Conservation (phyloP, 73 alveolate species). For the Durusdinium trenchii region DNA sequence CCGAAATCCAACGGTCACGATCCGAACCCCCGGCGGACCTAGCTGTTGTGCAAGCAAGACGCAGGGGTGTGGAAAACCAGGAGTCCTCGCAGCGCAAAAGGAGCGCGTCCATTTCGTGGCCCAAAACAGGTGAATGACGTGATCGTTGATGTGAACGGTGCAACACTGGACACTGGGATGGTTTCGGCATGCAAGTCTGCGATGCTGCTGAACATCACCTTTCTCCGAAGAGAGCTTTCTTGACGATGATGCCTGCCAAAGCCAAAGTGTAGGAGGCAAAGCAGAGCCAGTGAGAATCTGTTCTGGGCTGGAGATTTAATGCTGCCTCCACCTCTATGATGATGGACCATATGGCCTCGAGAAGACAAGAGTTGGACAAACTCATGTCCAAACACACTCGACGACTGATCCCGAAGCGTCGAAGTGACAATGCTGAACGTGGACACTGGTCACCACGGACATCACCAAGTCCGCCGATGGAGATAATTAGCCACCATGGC, state of each 20-base stretch:
- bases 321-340: not conserved
- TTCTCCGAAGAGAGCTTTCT: constrained; percentile 15
- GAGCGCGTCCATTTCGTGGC: not conserved
- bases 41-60: too few species aligned
- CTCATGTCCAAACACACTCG: too few species aligned
- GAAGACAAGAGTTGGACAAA: not conserved
- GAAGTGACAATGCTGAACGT: too few species aligned
- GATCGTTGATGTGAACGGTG: constrained; percentile 75
- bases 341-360: not conserved
- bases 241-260: not conserved
- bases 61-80: too few species aligned
- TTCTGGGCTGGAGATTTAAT: not conserved
- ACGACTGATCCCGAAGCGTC: too few species aligned
- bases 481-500: too few species aligned
- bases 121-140: constrained; percentile 46
- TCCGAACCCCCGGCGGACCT: too few species aligned
- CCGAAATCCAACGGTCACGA: too few species aligned
- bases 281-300: not conserved
- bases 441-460: too few species aligned
- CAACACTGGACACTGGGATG: constrained; percentile 49
- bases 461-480: too few species aligned
- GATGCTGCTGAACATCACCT: constrained; percentile 22
- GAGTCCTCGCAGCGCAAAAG: too few species aligned
- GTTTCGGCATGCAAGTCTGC: constrained; percentile 53
- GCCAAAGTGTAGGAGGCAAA: not conserved